phyloP scores from a whole-genome alignment of 306 rosid species.

The Ormosia semicastrata region DNA sequence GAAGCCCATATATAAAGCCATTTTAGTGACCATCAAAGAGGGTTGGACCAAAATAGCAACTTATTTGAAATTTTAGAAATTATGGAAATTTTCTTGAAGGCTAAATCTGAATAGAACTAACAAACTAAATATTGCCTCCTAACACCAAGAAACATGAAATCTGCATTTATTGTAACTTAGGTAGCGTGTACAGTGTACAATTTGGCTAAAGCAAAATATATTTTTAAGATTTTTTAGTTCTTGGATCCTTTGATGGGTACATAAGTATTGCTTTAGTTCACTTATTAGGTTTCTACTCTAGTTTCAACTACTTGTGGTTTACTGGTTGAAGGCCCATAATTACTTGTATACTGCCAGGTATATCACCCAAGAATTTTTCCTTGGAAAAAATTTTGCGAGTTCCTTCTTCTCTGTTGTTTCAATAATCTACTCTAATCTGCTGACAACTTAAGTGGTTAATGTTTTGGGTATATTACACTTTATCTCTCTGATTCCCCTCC shows the following conservation, averaged over 20 bases:
- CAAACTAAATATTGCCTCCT: not conserved
- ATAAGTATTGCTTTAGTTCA: not conserved
- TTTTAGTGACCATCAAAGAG: not conserved
- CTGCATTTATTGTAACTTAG: not conserved
- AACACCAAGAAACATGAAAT: not conserved
- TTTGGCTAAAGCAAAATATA: not conserved
- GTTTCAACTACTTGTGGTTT: not conserved
- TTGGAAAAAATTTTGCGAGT: not conserved
- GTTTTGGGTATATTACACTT: not conserved
- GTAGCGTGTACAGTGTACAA: not conserved
- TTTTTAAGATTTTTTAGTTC: not conserved
- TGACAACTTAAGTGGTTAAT: no score
- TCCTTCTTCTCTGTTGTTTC: not conserved
- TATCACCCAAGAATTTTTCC: not conserved
- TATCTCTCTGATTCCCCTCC: not conserved
- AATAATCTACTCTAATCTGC: no score
- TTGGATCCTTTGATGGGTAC: no score
- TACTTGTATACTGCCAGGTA: not conserved
- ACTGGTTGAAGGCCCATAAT: not conserved
- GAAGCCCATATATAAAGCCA: no score
- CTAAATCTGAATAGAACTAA: not conserved
- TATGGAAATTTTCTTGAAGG: not conserved
- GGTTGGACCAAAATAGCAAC: not conserved
- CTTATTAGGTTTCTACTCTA: not conserved
- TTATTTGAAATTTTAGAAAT: not conserved